Evolutionary conservation across 2,329 filamentous ascomycete genomes (phyloP).

Genomic region (Fusarium sterilihyphosum): DNA sequence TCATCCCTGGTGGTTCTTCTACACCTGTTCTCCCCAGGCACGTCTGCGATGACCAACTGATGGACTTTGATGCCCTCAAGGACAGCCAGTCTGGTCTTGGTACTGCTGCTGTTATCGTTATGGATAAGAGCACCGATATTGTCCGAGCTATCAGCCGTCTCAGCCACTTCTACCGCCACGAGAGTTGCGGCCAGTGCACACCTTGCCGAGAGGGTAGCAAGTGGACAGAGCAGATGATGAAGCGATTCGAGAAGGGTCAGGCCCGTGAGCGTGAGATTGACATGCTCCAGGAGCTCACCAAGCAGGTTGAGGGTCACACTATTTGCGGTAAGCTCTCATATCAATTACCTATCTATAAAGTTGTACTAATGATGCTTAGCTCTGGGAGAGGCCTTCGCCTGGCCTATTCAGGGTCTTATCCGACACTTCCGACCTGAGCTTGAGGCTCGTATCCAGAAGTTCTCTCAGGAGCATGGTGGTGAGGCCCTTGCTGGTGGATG

Average conservation of each 20-base stretch:
- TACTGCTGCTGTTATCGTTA: conserved; percentile 97
- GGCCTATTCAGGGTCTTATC: conserved; percentile 98
- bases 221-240: conserved; percentile 99
- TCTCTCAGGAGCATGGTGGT: conserved; percentile 77
- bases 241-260: conserved; percentile 91
- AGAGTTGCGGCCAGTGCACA: conserved; percentile 98
- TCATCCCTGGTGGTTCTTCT: conserved; percentile 96
- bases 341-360: not conserved
- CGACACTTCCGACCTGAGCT: conserved; percentile 97
- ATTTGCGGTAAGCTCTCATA: conserved; percentile 79
- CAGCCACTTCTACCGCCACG: conserved; percentile 97
- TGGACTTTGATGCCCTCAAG: conserved; percentile 99
- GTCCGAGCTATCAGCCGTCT: conserved; percentile 93
- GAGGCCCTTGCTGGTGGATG: conserved; percentile 87
- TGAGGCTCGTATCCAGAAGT: conserved; percentile 88
- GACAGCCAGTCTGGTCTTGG: conserved; percentile 97
- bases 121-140: conserved; percentile 98
- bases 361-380: conserved; percentile 60
- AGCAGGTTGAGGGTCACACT: conserved; percentile 99
- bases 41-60: conserved; percentile 93
- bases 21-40: conserved; percentile 93
- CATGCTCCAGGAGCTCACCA: conserved; percentile 98
- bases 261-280: conserved; percentile 94
- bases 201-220: conserved; percentile 99
- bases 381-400: conserved; percentile 96